These are phyloP conservation scores for Aurantiochytrium sp. DNA, from an alignment of 108 stramenopile genomes.

Conservation along the genomic window DNA sequence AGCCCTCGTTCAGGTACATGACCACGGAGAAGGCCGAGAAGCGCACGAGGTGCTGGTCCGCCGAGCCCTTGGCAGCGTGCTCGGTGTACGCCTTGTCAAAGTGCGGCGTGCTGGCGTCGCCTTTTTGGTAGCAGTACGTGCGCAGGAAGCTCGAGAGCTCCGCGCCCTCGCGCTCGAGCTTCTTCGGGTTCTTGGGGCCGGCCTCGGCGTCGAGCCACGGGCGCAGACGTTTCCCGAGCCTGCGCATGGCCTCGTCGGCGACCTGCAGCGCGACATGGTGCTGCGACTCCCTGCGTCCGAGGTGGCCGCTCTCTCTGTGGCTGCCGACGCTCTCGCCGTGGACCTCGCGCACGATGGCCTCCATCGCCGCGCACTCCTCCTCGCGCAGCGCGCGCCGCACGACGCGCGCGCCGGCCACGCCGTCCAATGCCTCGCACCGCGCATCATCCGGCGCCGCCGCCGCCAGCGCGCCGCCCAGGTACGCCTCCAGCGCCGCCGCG, in stretches of 20 bases:
- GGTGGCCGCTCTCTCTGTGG: neutral
- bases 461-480: neutral
- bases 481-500: neutral
- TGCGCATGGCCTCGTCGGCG: neutral
- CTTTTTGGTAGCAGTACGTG: neutral
- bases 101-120: neutral
- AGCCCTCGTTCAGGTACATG: slow-evolving; percentile 79
- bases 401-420: neutral
- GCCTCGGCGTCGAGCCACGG: neutral
- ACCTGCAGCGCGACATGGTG: neutral
- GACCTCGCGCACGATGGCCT: neutral
- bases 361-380: neutral
- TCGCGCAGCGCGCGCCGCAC: neutral
- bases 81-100: neutral
- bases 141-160: slow-evolving; percentile 7
- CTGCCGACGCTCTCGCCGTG: neutral
- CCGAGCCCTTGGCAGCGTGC: neutral
- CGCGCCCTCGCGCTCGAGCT: neutral
- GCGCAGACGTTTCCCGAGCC: neutral
- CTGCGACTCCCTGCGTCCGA: neutral
- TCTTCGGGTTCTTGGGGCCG: neutral
- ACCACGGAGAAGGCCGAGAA: slow-evolving; percentile 69
- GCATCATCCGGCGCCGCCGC: neutral
- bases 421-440: neutral
- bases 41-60: neutral